These are phyloP conservation scores for Aquilaria yunnanensis DNA, from an alignment of 345 rosid genomes.

Conservation along the genomic window DNA sequence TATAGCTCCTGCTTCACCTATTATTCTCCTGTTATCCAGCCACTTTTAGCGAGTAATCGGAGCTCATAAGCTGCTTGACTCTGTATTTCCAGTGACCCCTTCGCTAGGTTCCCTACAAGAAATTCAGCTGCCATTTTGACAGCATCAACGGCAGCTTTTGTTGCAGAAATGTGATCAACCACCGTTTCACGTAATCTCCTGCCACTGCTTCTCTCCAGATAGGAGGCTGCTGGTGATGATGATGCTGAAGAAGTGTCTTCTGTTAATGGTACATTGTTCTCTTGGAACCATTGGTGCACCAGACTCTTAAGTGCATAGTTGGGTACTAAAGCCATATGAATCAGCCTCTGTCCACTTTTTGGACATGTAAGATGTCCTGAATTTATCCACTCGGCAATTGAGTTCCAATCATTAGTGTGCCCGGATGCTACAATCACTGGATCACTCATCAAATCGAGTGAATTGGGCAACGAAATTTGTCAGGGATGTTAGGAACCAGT, in stretches of 20 bases:
- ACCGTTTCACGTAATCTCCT: conserved; percentile 23
- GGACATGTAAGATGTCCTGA: conserved; percentile 69
- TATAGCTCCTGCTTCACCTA: conserved; percentile 62
- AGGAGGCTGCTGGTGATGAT: conserved; percentile 16
- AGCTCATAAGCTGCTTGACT: conserved; percentile 69
- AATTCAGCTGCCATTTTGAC: conserved; percentile 67
- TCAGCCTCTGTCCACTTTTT: conserved; percentile 54
- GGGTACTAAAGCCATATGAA: conserved; percentile 62
- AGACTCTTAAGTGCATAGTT: conserved; percentile 61
- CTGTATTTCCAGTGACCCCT: conserved; percentile 51
- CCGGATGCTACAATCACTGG: conserved; percentile 65
- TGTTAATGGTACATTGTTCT: conserved; percentile 37
- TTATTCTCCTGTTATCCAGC: conserved; percentile 56
- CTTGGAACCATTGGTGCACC: conserved; percentile 61
- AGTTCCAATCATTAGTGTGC: conserved; percentile 55
- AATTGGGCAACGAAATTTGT: conserved; percentile 61
- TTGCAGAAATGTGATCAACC: conserved; percentile 42
- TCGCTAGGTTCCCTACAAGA: conserved; percentile 66
- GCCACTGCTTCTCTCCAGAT: conserved; percentile 21
- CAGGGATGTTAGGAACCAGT: conserved; percentile 30
- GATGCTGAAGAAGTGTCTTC: conserved; percentile 28
- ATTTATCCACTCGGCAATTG: conserved; percentile 64
- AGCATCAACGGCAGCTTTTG: conserved; percentile 43
- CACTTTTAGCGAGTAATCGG: conserved; percentile 56
- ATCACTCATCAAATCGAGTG: conserved; percentile 62